Conservation (phyloP, 164 flowering plant genomes). For the Platanus orientalis region DNA sequence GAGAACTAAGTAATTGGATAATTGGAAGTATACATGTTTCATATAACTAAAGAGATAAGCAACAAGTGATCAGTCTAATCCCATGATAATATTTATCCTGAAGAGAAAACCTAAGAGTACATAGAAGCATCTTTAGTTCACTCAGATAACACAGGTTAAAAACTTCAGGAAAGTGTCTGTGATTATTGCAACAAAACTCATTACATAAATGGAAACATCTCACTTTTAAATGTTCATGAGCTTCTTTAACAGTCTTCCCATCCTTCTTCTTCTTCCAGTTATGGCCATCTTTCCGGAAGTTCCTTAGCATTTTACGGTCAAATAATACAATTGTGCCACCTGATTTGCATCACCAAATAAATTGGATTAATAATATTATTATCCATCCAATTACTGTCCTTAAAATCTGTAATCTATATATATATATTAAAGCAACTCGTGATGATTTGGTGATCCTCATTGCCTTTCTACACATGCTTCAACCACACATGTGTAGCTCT, state of each 20-base stretch:
- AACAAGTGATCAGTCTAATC: neutral
- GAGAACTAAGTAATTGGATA: neutral
- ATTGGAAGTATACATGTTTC: neutral
- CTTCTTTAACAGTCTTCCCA: slow-evolving; percentile 96
- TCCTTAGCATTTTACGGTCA: slow-evolving; percentile 88
- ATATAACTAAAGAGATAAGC: neutral
- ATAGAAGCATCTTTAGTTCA: neutral
- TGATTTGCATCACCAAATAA: slow-evolving; percentile 18
- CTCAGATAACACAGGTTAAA: neutral
- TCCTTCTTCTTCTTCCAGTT: slow-evolving; percentile 98
- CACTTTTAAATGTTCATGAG: slow-evolving; percentile 93
- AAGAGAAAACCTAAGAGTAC: neutral
- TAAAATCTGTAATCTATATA: no score
- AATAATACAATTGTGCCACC: slow-evolving; percentile 79
- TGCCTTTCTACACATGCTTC: no score
- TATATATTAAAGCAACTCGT: no score
- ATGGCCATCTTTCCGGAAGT: slow-evolving; percentile 92
- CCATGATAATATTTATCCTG: neutral
- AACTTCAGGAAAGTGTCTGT: neutral
- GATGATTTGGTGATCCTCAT: no score
- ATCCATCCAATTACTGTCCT: no score
- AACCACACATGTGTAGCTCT: no score
- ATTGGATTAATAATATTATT: neutral
- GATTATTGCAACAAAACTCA: neutral
- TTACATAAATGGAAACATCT: slow-evolving; percentile 14